Conservation (phyloP, 2,329 filamentous ascomycete species). For the Phaeoacremonium minimum region DNA sequence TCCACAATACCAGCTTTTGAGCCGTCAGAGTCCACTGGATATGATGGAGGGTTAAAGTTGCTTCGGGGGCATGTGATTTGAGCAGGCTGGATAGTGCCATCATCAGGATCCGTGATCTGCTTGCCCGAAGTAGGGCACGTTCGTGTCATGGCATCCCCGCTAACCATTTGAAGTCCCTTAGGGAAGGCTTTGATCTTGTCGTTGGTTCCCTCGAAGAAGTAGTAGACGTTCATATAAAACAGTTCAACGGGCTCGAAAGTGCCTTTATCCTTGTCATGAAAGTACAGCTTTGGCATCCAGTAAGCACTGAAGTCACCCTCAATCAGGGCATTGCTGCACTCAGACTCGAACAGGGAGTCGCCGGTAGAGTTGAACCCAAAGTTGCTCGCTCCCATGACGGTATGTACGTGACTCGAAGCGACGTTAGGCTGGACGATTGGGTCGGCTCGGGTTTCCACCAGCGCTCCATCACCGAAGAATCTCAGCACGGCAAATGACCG, state of each 20-base stretch:
- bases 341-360: slow-evolving; percentile 52
- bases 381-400: slow-evolving; percentile 65
- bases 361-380: slow-evolving; percentile 62
- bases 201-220: slow-evolving; percentile 63
- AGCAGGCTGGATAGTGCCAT: slow-evolving; percentile 47
- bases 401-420: slow-evolving; percentile 62
- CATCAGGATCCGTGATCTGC: slow-evolving; percentile 44
- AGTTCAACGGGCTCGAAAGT: slow-evolving; percentile 62
- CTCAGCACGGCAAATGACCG: slow-evolving; percentile 65
- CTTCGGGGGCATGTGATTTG: slow-evolving; percentile 58
- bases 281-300: slow-evolving; percentile 72
- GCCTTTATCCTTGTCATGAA: slow-evolving; percentile 56
- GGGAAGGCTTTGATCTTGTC: slow-evolving; percentile 69
- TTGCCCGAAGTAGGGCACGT: slow-evolving; percentile 48
- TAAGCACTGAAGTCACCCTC: slow-evolving; percentile 70
- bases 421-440: slow-evolving; percentile 63
- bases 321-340: slow-evolving; percentile 67
- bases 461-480: slow-evolving; percentile 62
- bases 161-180: slow-evolving; percentile 65
- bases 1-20: slow-evolving; percentile 50
- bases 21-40: slow-evolving; percentile 51
- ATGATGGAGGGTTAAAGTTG: slow-evolving; percentile 44
- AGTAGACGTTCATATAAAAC: slow-evolving; percentile 74
- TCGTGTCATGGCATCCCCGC: slow-evolving; percentile 57
- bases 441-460: slow-evolving; percentile 58